A percentile compares a stretch with the other conserved stretches of the same genome.
These are phyloP conservation scores for Gossypium herbaceum DNA, from an alignment of 345 rosid genomes.

Conservation along the genomic window DNA sequence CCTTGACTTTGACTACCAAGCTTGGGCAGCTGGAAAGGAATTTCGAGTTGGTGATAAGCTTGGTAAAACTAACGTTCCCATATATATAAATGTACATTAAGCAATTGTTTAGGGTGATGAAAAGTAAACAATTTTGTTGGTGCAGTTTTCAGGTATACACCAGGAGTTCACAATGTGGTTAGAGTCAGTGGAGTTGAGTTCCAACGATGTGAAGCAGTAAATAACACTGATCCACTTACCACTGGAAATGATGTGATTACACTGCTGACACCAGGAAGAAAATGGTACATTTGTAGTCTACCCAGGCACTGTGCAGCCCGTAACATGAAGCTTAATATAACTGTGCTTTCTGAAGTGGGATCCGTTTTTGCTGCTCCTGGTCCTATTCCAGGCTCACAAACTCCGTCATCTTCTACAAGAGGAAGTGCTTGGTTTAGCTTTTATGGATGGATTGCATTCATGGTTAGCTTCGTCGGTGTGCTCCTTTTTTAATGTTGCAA, in stretches of 20 bases:
- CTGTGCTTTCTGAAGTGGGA: constrained; percentile 16
- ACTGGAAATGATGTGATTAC: constrained; percentile 26
- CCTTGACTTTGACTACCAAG: constrained; percentile 27
- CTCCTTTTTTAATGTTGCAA: not conserved
- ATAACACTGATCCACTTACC: not conserved
- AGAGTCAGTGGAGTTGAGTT: constrained; percentile 23
- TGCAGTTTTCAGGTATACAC: constrained; percentile 34
- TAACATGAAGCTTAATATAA: constrained; percentile 29
- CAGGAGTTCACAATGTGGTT: constrained; percentile 27
- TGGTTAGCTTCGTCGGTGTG: constrained; percentile 17
- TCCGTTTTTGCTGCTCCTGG: constrained; percentile 5
- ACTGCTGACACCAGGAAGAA: constrained; percentile 20
- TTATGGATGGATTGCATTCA: constrained; percentile 14
- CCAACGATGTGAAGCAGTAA: constrained; percentile 18
- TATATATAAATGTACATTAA: not conserved
- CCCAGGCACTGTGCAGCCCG: constrained; percentile 22
- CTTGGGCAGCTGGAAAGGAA: constrained; percentile 32
- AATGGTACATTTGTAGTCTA: constrained; percentile 36
- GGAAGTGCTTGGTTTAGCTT: not conserved
- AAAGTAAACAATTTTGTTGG: constrained; percentile 2
- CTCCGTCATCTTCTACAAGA: constrained; percentile 3
- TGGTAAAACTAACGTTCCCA: constrained; percentile 16
- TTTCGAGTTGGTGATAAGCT: constrained; percentile 38
- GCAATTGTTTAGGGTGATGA: not conserved
- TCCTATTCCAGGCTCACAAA: constrained; percentile 4